Evolutionary conservation across 139 green algal species (phyloP), one percentile per base, ranked within the genome.

Genomic region (Micractinium sp.): DNA sequence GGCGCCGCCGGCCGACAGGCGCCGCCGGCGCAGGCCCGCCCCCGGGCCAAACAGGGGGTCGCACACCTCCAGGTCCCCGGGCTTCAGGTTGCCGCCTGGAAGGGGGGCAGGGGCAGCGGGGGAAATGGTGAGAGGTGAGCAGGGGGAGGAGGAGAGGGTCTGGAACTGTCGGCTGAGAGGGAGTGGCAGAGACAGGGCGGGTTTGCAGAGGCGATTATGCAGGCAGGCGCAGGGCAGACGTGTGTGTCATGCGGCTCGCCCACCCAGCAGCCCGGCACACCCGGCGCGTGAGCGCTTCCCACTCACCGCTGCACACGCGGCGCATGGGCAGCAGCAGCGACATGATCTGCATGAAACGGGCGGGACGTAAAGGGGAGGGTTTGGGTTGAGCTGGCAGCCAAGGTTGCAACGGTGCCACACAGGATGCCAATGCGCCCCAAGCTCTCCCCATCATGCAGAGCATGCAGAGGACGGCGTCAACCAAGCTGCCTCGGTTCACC

Each of bases 291-390:
- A 56, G 47, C 9, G 5, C 7, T 56, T 5, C 63, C 9, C 12
- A 31, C 83, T 66, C 83, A 87, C 83, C 88, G 85, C 89, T 94
- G 92, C 94, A 96, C 88, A 96, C 93, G 56, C 94, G 91, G 33
- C 95, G 91, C 88, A 97, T 92, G 61, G 95, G 95, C 85, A 92
- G 85, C 85, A 98, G 93, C 60, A 97, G 92, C 38, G 90, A 88
- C 92, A 94, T 96, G 91, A 97, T 95, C 75, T 92, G 89, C 74
- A 41, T n/a, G 31, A 14, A 78, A 13, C 12, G 16, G 31, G 31
- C 31, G 31, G 63, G 73, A 41, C 73, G 41, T 20, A 41, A 20
- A 78, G 47, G 47, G 47, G 47, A 56, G 47, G 9, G 47, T 56
- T 9, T n/a, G 9, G 47, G 47, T 56, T 56, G 47, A 9, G 5